Base-by-base conservation (phyloP, 2,329 filamentous ascomycete genomes). In the Claviceps fusiformis region DNA sequence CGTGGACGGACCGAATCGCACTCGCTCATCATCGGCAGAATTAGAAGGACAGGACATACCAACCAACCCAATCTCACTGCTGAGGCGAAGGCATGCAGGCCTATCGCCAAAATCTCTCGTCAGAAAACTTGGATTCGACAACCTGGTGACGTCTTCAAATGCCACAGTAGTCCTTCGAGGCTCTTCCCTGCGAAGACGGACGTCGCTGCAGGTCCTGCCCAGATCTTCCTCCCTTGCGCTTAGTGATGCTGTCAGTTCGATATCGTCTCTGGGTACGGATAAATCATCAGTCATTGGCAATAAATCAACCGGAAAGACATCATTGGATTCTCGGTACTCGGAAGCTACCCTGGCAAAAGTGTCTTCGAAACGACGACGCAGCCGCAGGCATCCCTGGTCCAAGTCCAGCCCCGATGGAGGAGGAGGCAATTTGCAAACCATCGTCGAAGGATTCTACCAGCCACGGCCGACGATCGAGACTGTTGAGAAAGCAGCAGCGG, bases 401-500 rank as follows among this genome's bases (percentile, higher is more conserved):
- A 64, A 64, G 47, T 70, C 69, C 10, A 70, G 64, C 24, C 68
- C 68, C 5, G 68, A 70, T 54, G 67, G 66, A 5, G 67, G 66
- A 5, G 67, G 66, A 6, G 52, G 52, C 33, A 62, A 62, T 9
- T 57, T 72, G 35, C 64, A 62, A 24, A 71, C 68, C 37, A 71
- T 72, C 27, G 64, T 67, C 10, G 69, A 71, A 53, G 57, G 60
- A 3, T 54, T 59, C 1, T 55, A 64, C 39, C 59, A 59, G 10
- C 58, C 62, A 10, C 62, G 61, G 39, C 70, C 71, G 4, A 71
- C 71, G 0, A 64, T 72, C 11, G 48, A 62, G 31, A 95, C 90
- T 0, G 85, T 89, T 0, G 92, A 97, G 70, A 82, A 80, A 57
- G 81, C 85, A 3, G 83, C 89, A 0, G 85, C 88, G 0, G 86